Evolutionary conservation across 768 basidiomycete genomes (phyloP).

Genomic region (Pleurotus salmoneostramineus): DNA sequence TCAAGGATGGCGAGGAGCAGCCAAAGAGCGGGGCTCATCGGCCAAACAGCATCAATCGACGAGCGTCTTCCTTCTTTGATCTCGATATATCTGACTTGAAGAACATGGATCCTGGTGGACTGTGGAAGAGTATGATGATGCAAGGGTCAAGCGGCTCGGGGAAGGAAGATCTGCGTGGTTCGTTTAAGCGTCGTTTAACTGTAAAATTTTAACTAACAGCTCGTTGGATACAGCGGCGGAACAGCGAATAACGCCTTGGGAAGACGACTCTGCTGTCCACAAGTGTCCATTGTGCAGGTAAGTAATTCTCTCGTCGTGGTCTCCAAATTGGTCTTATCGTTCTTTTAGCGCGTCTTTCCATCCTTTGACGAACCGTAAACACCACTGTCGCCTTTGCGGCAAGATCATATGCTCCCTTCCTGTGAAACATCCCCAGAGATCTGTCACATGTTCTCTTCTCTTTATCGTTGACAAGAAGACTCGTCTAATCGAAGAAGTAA

Average conservation of each 20-base stretch:
- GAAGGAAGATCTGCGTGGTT: constrained; percentile 71
- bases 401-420: constrained; percentile 89
- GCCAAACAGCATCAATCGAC: constrained; percentile 23
- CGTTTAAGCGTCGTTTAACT: background rate
- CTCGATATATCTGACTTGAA: constrained; percentile 54
- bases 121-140: constrained; percentile 64
- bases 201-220: background rate
- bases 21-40: constrained; percentile 1
- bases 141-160: constrained; percentile 35
- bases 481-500: constrained; percentile 78
- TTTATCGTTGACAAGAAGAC: constrained; percentile 84
- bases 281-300: constrained; percentile 87
- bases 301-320: constrained; percentile 17
- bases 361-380: constrained; percentile 88
- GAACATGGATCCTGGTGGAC: constrained; percentile 60
- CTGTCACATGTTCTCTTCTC: constrained; percentile 68
- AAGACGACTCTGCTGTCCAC: constrained; percentile 71
- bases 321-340: background rate
- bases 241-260: constrained; percentile 93
- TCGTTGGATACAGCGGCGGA: constrained; percentile 55
- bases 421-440: constrained; percentile 65
- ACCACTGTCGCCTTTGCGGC: constrained; percentile 94
- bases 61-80: constrained; percentile 73
- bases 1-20: constrained; percentile 19
- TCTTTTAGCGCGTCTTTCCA: constrained; percentile 66